A percentile compares a stretch with the other conserved stretches of the same genome.
phyloP scores from a whole-genome alignment of 2,329 filamentous ascomycete genomes.

The Exophiala alcalophila region DNA sequence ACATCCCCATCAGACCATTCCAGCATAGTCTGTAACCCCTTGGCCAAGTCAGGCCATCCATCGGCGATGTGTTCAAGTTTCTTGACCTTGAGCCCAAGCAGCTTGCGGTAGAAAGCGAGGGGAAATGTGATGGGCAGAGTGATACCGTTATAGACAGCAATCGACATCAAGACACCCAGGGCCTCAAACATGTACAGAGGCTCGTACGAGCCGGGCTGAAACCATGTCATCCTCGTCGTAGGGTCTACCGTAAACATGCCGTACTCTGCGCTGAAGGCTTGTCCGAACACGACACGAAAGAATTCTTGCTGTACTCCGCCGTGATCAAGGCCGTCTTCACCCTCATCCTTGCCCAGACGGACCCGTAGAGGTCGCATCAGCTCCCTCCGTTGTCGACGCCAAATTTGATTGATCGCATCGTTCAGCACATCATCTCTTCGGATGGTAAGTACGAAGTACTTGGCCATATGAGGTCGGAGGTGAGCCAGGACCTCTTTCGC shows the following conservation, averaged over 20 bases:
- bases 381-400: constrained; percentile 79
- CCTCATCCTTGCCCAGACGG: constrained; percentile 73
- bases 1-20: constrained; percentile 79
- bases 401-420: constrained; percentile 82
- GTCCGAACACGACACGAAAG: constrained; percentile 77
- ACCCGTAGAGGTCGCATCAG: constrained; percentile 84
- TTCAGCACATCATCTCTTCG: constrained; percentile 64
- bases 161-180: constrained; percentile 78
- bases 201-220: constrained; percentile 75
- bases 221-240: constrained; percentile 79
- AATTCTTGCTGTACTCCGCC: constrained; percentile 97
- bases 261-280: constrained; percentile 73
- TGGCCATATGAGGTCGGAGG: constrained; percentile 64
- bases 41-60: constrained; percentile 80
- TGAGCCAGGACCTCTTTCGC: constrained; percentile 61
- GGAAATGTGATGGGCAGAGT: constrained; percentile 90
- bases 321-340: constrained; percentile 87
- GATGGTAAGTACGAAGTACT: constrained; percentile 68
- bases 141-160: constrained; percentile 90
- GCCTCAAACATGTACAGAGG: constrained; percentile 89
- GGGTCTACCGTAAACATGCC: constrained; percentile 75
- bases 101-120: constrained; percentile 73
- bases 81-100: constrained; percentile 67
- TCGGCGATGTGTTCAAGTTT: constrained; percentile 75
- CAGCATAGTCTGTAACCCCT: constrained; percentile 68